These are phyloP conservation scores for Azolla pinnata DNA, from an alignment of 75 land plant genomes.

Conservation along the genomic window DNA sequence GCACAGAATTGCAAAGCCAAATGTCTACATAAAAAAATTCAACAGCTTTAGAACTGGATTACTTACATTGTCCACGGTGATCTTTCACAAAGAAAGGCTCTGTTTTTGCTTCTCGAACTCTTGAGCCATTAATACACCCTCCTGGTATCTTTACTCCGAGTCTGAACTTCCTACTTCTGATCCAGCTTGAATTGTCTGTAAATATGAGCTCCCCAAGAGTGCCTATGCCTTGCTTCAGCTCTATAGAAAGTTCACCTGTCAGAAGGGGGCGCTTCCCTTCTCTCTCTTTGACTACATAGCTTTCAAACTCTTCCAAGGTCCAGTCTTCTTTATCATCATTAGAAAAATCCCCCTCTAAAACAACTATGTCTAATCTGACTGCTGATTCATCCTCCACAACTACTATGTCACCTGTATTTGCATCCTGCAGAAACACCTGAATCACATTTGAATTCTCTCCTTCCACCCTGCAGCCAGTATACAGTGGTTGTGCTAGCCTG, in stretches of 20 bases:
- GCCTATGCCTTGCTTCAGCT: slow-evolving; percentile 41
- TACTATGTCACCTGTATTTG: slow-evolving; percentile 14
- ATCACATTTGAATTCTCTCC: slow-evolving; percentile 33
- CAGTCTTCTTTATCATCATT: slow-evolving; percentile 41
- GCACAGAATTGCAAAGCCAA: background rate
- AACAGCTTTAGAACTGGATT: no score
- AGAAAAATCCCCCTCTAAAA: slow-evolving; percentile 60
- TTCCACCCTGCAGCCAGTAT: slow-evolving; percentile 46
- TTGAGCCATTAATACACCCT: slow-evolving; percentile 13
- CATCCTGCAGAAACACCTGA: slow-evolving; percentile 30
- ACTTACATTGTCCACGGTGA: slow-evolving; percentile 72
- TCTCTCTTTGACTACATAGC: slow-evolving; percentile 34
- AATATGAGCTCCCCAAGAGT: slow-evolving; percentile 29
- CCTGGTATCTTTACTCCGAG: slow-evolving; percentile 34
- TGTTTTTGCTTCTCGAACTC: slow-evolving; percentile 46
- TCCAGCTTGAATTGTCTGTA: slow-evolving; percentile 81
- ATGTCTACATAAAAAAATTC: background rate
- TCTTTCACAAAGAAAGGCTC: slow-evolving; percentile 57
- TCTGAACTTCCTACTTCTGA: slow-evolving; percentile 46
- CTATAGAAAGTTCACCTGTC: slow-evolving; percentile 32
- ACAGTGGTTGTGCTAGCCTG: slow-evolving; percentile 38
- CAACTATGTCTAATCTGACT: slow-evolving; percentile 43
- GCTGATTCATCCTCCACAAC: slow-evolving; percentile 34
- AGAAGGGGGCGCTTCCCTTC: slow-evolving; percentile 60
- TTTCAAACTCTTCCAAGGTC: slow-evolving; percentile 36